phyloP scores from a whole-genome alignment of 345 rosid species.

The Erysimum cheiranthoides region DNA sequence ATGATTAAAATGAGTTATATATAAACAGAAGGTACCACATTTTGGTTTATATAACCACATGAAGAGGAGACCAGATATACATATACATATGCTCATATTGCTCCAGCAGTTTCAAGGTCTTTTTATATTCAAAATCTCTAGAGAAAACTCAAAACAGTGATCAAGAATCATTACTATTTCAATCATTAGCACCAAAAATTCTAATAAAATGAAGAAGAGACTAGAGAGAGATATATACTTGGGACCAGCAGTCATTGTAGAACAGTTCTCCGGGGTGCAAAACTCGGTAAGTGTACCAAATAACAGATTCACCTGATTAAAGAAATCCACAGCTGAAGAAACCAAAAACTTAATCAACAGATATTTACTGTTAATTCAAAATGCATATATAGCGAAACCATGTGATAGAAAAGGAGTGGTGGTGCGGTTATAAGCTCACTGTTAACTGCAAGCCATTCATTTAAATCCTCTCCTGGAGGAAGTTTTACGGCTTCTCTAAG shows the following conservation, averaged over 20 bases:
- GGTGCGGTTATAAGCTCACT: constrained; percentile 44
- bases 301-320: constrained; percentile 95
- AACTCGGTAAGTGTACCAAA: constrained; percentile 90
- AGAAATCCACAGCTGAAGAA: constrained; percentile 90
- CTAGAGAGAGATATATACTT: constrained; percentile 70
- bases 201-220: neutral
- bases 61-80: too few relatives aligned
- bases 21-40: too few relatives aligned
- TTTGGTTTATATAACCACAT: too few relatives aligned
- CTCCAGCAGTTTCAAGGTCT: too few relatives aligned
- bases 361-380: neutral
- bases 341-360: neutral
- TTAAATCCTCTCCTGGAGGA: constrained; percentile 91
- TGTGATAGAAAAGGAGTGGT: constrained; percentile 24
- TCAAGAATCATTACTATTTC: neutral
- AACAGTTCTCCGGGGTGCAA: constrained; percentile 82
- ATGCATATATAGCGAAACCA: neutral
- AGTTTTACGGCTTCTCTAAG: constrained; percentile 91
- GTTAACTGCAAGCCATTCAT: constrained; percentile 94
- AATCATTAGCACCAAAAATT: neutral
- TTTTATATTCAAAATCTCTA: too few relatives aligned
- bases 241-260: constrained; percentile 95
- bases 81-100: too few relatives aligned
- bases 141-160: too few relatives aligned
- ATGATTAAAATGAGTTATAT: neutral